Percentiles rank a stretch among this genome's conserved stretches.
These are phyloP conservation scores for Knoxdaviesia capensis DNA, from an alignment of 2,329 filamentous ascomycete species.

Conservation along the genomic window DNA sequence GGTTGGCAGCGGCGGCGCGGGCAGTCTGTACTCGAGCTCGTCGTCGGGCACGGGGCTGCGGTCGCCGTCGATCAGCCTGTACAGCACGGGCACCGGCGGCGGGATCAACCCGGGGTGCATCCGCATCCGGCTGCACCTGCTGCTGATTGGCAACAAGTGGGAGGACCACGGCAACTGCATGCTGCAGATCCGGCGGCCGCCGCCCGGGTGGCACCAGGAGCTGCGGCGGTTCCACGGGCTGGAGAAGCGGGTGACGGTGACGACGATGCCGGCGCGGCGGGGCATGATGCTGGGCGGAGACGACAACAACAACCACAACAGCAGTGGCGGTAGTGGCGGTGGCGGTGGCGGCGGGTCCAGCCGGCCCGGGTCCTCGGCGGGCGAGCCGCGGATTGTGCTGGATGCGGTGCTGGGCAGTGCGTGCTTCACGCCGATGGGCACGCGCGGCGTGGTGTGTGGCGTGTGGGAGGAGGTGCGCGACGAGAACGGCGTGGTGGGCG, in stretches of 20 bases:
- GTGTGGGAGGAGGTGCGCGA: slow-evolving; percentile 65
- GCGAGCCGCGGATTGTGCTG: slow-evolving; percentile 40
- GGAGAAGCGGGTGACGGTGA: slow-evolving; percentile 73
- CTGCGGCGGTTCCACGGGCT: slow-evolving; percentile 41
- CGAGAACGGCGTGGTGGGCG: slow-evolving; percentile 33
- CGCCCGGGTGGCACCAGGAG: slow-evolving; percentile 35
- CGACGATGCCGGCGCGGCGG: slow-evolving; percentile 42
- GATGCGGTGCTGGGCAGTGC: slow-evolving; percentile 72
- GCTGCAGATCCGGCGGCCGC: slow-evolving; percentile 65
- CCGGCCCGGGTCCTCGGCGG: slow-evolving; percentile 8
- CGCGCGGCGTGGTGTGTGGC: slow-evolving; percentile 71
- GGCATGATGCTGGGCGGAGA: not conserved
- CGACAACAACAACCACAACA: too few species aligned
- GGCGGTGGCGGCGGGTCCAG: too few species aligned
- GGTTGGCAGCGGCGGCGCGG: slow-evolving; percentile 22
- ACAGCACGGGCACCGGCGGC: slow-evolving; percentile 19
- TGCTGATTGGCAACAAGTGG: slow-evolving; percentile 65
- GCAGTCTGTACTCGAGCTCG: slow-evolving; percentile 40
- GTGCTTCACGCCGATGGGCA: slow-evolving; percentile 67
- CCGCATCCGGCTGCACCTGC: slow-evolving; percentile 69
- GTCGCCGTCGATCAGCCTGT: slow-evolving; percentile 36
- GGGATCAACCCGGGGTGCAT: slow-evolving; percentile 56
- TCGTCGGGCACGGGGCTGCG: slow-evolving; percentile 32
- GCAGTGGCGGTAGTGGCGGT: too few species aligned
- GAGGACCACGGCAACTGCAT: slow-evolving; percentile 73